Evolutionary conservation across 1,284 basidiomycete genomes (phyloP).

Genomic region (Ganoderma sinense): DNA sequence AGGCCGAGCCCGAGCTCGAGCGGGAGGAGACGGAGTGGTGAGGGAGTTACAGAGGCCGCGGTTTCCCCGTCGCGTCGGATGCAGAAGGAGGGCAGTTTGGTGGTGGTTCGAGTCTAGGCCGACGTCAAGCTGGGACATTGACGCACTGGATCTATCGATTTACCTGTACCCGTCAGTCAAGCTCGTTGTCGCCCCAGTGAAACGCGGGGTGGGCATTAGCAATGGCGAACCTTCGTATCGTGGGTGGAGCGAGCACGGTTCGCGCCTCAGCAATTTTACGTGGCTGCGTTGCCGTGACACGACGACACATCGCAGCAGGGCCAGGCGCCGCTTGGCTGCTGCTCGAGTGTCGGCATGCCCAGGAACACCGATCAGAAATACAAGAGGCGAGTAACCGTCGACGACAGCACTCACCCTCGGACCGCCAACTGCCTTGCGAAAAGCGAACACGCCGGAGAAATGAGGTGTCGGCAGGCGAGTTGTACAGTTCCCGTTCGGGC

Average conservation of each 20-base stretch:
- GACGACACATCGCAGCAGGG: background rate
- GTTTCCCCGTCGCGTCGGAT: constrained; percentile 14
- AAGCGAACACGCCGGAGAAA: constrained; percentile 10
- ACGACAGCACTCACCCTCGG: constrained; percentile 2
- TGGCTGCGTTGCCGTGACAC: background rate
- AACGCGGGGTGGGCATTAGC: background rate
- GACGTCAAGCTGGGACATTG: background rate
- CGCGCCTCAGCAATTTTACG: constrained; percentile 21
- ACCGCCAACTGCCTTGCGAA: background rate
- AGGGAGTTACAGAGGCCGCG: constrained; percentile 9
- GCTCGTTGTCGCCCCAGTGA: constrained; percentile 1
- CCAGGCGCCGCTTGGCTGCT: background rate
- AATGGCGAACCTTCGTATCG: constrained; percentile 14
- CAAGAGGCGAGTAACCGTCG: background rate
- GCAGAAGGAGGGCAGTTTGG: background rate
- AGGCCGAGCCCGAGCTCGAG: background rate
- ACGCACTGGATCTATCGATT: constrained; percentile 7
- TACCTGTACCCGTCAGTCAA: constrained; percentile 9
- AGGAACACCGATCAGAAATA: constrained; percentile 11
- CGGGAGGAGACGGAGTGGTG: constrained; percentile 1
- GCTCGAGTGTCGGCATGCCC: background rate
- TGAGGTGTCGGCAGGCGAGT: background rate
- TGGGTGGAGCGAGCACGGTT: constrained; percentile 11
- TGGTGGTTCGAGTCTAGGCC: background rate
- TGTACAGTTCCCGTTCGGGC: background rate